Evolutionary conservation across 1,284 basidiomycete species (phyloP).

Genomic region (Anthracocystis panici-leucophaei): DNA sequence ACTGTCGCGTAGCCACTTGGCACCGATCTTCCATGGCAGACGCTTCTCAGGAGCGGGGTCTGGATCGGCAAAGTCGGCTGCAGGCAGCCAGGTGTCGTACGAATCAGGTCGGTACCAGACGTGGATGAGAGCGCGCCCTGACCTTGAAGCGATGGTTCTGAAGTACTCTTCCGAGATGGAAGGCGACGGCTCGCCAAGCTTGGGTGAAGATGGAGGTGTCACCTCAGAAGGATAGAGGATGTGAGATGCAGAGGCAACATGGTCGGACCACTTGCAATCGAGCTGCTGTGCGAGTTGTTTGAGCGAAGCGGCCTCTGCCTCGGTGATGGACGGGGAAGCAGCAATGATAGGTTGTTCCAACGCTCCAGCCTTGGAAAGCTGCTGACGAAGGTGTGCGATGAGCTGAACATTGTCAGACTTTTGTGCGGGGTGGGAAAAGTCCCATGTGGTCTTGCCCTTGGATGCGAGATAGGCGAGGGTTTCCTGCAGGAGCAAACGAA

Average conservation of each 20-base stretch:
- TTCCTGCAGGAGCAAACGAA: constrained; percentile 51
- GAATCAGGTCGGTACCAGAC: constrained; percentile 70
- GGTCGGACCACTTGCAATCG: constrained; percentile 62
- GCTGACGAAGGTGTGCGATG: constrained; percentile 54
- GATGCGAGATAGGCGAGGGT: constrained; percentile 51
- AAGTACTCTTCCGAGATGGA: constrained; percentile 61
- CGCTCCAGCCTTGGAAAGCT: constrained; percentile 43
- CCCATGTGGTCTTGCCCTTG: constrained; percentile 45
- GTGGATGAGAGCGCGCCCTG: constrained; percentile 66
- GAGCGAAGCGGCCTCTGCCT: constrained; percentile 60
- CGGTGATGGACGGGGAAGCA: constrained; percentile 52
- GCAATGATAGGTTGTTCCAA: constrained; percentile 54
- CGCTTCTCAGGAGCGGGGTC: constrained; percentile 65
- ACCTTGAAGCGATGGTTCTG: constrained; percentile 64
- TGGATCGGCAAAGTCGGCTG: constrained; percentile 66
- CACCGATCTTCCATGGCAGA: constrained; percentile 57
- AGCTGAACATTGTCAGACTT: constrained; percentile 54
- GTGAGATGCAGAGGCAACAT: constrained; percentile 57
- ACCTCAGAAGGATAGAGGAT: constrained; percentile 56
- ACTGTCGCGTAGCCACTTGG: constrained; percentile 65
- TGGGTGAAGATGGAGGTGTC: constrained; percentile 52
- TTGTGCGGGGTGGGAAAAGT: constrained; percentile 48
- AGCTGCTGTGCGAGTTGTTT: constrained; percentile 53
- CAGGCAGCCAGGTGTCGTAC: constrained; percentile 70
- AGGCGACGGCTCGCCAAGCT: constrained; percentile 33